Evolutionary conservation across 306 rosid species (phyloP), one percentile per base, ranked within the genome.

Genomic region (Fragaria nilgerrensis): DNA sequence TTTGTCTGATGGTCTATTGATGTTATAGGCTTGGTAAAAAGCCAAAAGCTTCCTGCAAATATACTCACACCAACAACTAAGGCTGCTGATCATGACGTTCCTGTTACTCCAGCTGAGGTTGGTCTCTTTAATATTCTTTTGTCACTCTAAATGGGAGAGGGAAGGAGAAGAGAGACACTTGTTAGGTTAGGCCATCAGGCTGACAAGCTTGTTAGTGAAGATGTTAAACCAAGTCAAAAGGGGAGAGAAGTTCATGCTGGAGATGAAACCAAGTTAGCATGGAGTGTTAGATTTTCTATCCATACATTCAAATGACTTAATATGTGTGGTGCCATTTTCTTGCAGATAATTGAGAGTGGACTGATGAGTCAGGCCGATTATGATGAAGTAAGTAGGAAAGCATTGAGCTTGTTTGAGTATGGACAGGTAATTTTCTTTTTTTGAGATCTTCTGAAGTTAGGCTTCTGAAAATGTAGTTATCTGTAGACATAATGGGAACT

Each of bases 31-130:
- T 75, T 95, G 89, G 90, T 86, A 20, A 95, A 95, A 86, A 95
- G 91, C 78, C 90, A 95, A 75, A 95, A 88, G 88, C 89, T 95
- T 78, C 79, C 89, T 49, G 58, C 84, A 70, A 90, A 84, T 87
- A 95, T 95, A 74, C 90, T 95, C 78, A 92, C 99, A 50, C 99
- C 97, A 67, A 95, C 99, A 70, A 92, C 99, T 64, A 95, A 95
- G 83, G 97, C 99, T 78, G 90, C 85, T 43, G 93, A 88, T 85
- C 99, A 92, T 77, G 99, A 95, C 36, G 91, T 85, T 83, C 99
- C 97, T 37, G 87, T 95, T 67, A 86, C 97, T 72, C 96, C 97
- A 36, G 97, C 89, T 70, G 99, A 95, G 97, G 99, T 75, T 75
- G 78, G 45, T 62, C 20, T 14, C 43, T 59, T 59, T 12, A n/a